Percentiles rank a stretch among this genome's conserved stretches.
Evolutionary conservation across 1,284 basidiomycete species (phyloP).

Genomic region (Tilletiaria anomala): DNA sequence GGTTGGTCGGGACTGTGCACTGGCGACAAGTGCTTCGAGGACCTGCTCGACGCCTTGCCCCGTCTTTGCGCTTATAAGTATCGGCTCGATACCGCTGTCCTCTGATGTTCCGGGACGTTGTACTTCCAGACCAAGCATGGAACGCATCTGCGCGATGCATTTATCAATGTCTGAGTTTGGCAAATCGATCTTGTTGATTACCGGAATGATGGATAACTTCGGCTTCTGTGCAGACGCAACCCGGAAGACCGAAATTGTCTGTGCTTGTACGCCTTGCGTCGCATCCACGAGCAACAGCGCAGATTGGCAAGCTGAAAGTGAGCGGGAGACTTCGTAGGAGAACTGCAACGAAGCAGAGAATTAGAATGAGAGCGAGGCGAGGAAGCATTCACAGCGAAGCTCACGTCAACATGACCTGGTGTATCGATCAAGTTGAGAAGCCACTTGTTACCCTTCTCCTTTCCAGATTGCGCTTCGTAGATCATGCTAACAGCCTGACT

Average conservation of each 20-base stretch:
- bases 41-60: constrained; percentile 65
- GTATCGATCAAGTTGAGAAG: constrained; percentile 95
- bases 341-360: no score
- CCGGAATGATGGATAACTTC: constrained; percentile 71
- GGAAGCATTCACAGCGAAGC: constrained; percentile 6
- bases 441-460: constrained; percentile 48
- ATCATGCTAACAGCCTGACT: constrained; percentile 37
- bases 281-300: constrained; percentile 82
- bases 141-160: constrained; percentile 16
- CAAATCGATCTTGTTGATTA: constrained; percentile 69
- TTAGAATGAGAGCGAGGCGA: not conserved
- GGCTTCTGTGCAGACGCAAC: constrained; percentile 58
- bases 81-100: no score
- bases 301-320: constrained; percentile 82
- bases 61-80: constrained; percentile 64
- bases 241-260: constrained; percentile 88
- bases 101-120: constrained; percentile 3
- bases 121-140: constrained; percentile 49
- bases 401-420: constrained; percentile 47
- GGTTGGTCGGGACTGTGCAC: constrained; percentile 47
- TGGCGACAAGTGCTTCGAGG: constrained; percentile 62
- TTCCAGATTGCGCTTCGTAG: constrained; percentile 11
- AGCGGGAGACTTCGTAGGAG: constrained; percentile 72
- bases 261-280: constrained; percentile 88
- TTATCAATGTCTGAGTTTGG: constrained; percentile 18